Base-by-base conservation (phyloP, 345 rosid genomes). In the Odontarrhena argentea region DNA sequence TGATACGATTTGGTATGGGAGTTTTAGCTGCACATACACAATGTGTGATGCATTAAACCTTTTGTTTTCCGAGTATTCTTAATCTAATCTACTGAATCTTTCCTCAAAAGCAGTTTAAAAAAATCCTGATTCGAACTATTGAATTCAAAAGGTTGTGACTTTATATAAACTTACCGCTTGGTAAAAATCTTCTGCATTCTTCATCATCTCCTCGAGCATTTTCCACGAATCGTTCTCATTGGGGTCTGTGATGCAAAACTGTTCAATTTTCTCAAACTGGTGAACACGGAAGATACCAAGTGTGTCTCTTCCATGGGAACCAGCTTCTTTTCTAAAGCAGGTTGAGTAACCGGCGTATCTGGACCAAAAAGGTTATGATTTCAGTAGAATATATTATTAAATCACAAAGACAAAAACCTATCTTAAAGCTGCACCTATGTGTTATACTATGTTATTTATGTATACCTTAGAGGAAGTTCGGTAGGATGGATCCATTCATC, bases 271-370 rank as follows among this genome's bases (percentile, higher is more conserved):
- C 86, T 94, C 99, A 81, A 94, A 91, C 70, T 94, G 99, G 78
- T 94, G 97, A 78, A 94, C 97, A 50, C 99, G 85, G 81, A 94
- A 94, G 65, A 94, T 91, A 67, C 97, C 99, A 60, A 94, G 78
- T 26, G 96, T 88, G 60, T 94, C 97, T 64, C 95, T 90, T 58
- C 99, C 99, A 55, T 94, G 98, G 14, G 98, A 79, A 72, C 97
- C 97, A 69, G 99, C 99, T 81, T 94, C 99, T 73, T 91, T 94
- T 36, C 97, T 94, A 76, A 91, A 94, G 78, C 97, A 94, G 13
- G 97, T 66, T 12, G 97, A 91, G 66, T 85, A 87, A 63, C 99
- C 99, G 69, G 96, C 99, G 79, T 94, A 94, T 78, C 99, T 94
- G 54, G 10, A 68, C 45, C 28, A 49, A 36, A 63, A 25, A 60